Evolutionary conservation across 768 basidiomycete species (phyloP).

Genomic region (Sporobolomyces phaffii): DNA sequence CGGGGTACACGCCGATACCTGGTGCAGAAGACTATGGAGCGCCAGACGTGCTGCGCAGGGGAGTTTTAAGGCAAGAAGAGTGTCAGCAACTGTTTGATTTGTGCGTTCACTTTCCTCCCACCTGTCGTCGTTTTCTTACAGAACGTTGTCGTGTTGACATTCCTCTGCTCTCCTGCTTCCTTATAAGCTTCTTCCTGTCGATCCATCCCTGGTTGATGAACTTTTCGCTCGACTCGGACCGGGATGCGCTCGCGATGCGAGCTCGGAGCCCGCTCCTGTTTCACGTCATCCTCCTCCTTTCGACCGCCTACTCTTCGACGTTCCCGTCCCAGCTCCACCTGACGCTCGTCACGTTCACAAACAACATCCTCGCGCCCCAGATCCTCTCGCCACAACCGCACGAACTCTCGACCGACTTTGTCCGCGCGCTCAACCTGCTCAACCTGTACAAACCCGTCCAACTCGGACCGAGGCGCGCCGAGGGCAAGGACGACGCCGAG

Average conservation of each 20-base stretch:
- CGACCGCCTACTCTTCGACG: conserved; percentile 36
- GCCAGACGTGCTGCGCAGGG: conserved; percentile 29
- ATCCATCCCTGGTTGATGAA: conserved; percentile 39
- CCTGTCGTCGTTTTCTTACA: no score
- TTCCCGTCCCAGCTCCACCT: conserved; percentile 36
- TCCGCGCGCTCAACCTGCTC: conserved; percentile 36
- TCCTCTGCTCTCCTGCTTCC: no score
- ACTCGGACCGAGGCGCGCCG: conserved; percentile 24
- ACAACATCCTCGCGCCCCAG: conserved; percentile 38
- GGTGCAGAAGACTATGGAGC: conserved; percentile 29
- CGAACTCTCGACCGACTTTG: conserved; percentile 38
- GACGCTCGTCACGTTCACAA: conserved; percentile 37
- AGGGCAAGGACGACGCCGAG: conserved; percentile 29
- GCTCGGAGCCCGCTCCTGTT: conserved; percentile 19
- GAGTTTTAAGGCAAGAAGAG: conserved; percentile 23
- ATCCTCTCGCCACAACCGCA: conserved; percentile 37
- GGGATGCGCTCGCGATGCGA: conserved; percentile 21
- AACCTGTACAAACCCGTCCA: conserved; percentile 38
- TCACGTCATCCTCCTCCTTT: conserved; percentile 30
- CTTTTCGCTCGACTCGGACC: conserved; percentile 33
- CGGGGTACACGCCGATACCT: conserved; percentile 5
- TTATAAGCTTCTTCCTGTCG: conserved; percentile 30
- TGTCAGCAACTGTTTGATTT: conserved; percentile 38
- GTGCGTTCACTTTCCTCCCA: background rate
- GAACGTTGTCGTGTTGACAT: no score